Percentiles rank a stretch among this genome's conserved stretches.
phyloP scores from a whole-genome alignment of 805 yeast species.

The Candida boidinii region DNA sequence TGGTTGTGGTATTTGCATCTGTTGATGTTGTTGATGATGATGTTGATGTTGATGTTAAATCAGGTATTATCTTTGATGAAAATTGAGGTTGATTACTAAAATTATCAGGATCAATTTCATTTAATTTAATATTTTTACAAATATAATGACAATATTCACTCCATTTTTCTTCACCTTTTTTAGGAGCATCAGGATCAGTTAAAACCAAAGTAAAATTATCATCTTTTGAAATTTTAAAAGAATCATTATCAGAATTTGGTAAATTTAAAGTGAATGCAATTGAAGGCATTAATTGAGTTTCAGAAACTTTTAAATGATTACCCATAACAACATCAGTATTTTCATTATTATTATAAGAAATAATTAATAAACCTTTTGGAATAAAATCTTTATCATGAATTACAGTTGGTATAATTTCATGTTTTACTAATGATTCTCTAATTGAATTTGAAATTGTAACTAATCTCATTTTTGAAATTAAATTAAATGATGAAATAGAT shows the following conservation, averaged over 20 bases:
- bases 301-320: constrained; percentile 53
- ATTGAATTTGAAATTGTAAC: constrained; percentile 48
- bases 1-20: no score
- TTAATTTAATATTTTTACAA: constrained; percentile 42
- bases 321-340: constrained; percentile 68
- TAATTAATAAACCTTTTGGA: constrained; percentile 51
- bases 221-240: constrained; percentile 24
- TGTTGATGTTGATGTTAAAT: no score
- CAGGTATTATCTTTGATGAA: no score
- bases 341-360: constrained; percentile 54
- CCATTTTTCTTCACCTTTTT: constrained; percentile 76
- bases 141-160: constrained; percentile 81
- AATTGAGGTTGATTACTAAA: no score
- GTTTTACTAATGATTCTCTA: constrained; percentile 40
- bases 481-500: neutral
- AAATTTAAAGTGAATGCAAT: constrained; percentile 52
- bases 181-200: constrained; percentile 95
- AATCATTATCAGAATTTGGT: constrained; percentile 25
- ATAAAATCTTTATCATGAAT: constrained; percentile 28
- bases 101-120: constrained; percentile 25
- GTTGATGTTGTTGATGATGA: no score
- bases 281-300: constrained; percentile 60
- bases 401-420: constrained; percentile 44
- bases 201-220: constrained; percentile 65
- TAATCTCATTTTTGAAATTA: constrained; percentile 17